Evolutionary conservation across 140 eudicot genomes (phyloP), one percentile per base, ranked within the genome.

Genomic region (Stevia rebaudiana): DNA sequence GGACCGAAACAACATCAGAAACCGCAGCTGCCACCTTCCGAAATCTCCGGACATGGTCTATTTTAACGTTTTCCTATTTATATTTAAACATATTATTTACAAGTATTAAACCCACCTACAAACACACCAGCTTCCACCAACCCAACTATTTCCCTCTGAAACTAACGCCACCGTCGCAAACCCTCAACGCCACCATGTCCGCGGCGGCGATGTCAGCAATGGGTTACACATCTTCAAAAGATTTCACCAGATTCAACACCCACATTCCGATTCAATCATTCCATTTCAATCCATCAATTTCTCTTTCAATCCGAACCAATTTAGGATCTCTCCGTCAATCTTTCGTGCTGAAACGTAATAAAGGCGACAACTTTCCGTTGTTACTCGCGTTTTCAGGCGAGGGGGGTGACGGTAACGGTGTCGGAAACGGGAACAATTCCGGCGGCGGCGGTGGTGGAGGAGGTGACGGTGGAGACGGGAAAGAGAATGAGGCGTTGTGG

Each of bases 401-500:
- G 28, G 81, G 75, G 5, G 83, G 63, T 4, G 88, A 72, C 3
- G 69, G 78, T 6, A 65, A 71, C 8, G 71, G 79, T 1, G 64
- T 62, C 10, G 86, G 79, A 2, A 44, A 44, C 21, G 46, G 68
- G 17, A 41, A 16, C 37, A 36, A 48, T 17, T 33, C 23, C 0
- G 88, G 81, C 1, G 80, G 82, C 0, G 95, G 80, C 0, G 71
- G 75, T 10, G 15, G 15, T 5, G 46, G 43, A 8, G 77, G 82
- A 0, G 78, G 69, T 0, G 80, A 39, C 8, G 81, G 77, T 22
- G 80, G 70, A 42, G 79, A 76, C 56, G 62, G 72, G 36, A 83
- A 88, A 76, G 84, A 63, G 90, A 55, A 22, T 30, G 95, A 83
- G 74, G 97, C 86, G 57, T 25, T 92, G 67, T 12, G 88, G 86